Conservation (phyloP, 2,329 filamentous ascomycete genomes). For the Leptosphaerulina australis region DNA sequence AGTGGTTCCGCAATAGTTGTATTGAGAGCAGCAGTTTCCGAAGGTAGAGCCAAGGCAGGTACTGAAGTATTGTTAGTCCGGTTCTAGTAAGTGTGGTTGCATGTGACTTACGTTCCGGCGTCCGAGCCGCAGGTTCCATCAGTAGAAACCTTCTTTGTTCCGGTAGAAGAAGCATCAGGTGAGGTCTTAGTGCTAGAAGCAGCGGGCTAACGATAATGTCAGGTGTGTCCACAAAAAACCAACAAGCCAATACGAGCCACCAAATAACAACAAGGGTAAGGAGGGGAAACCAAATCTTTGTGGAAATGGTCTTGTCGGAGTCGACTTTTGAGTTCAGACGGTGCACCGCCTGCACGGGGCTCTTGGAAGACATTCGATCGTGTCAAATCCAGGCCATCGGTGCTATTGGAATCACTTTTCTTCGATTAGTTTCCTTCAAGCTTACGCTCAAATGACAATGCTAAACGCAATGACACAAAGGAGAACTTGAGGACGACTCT, state of each 20-base stretch:
- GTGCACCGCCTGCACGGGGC: conserved; percentile 10
- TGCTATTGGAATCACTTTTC: conserved; percentile 15
- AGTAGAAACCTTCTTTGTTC: conserved; percentile 43
- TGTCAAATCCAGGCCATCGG: conserved; percentile 12
- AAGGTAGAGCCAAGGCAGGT: conserved; percentile 53
- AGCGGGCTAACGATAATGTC: conserved; percentile 14
- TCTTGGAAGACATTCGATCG: conserved; percentile 5
- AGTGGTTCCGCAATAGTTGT: conserved; percentile 50
- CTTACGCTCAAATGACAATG: conserved; percentile 23
- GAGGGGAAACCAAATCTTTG: conserved; percentile 10
- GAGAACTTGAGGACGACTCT: conserved; percentile 12
- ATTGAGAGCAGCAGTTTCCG: conserved; percentile 55
- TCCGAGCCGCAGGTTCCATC: conserved; percentile 53
- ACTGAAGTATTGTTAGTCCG: conserved; percentile 1
- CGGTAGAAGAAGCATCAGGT: conserved; percentile 20
- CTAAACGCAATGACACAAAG: conserved; percentile 16
- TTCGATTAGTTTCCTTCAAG: conserved; percentile 18
- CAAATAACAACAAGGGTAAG: conserved; percentile 2
- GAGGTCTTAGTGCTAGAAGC: conserved; percentile 23
- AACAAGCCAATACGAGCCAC: conserved; percentile 11
- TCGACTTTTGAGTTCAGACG: conserved; percentile 13
- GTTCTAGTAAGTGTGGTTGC: not conserved
- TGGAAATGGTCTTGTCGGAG: conserved; percentile 6
- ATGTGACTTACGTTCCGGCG: conserved; percentile 35
- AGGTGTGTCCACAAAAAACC: conserved; percentile 6